These are phyloP conservation scores for Skeletonema menzelii DNA, from an alignment of 108 stramenopile species.

Conservation along the genomic window DNA sequence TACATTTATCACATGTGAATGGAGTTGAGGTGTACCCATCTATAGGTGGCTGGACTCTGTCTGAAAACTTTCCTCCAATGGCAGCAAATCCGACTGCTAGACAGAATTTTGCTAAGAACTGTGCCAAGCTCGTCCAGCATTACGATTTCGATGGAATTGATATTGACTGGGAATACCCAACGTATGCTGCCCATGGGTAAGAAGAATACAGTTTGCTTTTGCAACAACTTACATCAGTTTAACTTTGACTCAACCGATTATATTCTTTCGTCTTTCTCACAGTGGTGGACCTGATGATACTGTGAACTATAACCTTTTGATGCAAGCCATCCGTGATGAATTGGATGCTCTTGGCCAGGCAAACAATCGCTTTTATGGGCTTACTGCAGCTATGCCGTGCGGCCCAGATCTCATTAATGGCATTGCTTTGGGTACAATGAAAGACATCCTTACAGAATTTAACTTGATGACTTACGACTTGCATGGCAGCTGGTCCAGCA, in stretches of 20 bases:
- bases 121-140: slow-evolving; percentile 28
- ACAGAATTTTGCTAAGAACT: slow-evolving; percentile 26
- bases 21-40: slow-evolving; percentile 37
- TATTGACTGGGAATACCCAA: slow-evolving; percentile 21
- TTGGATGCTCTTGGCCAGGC: slow-evolving; percentile 27
- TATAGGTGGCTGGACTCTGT: slow-evolving; percentile 42
- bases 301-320: slow-evolving; percentile 26
- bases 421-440: slow-evolving; percentile 15
- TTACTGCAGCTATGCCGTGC: slow-evolving; percentile 47
- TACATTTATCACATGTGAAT: slow-evolving; percentile 19
- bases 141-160: slow-evolving; percentile 42
- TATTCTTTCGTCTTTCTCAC: not conserved
- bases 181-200: not conserved
- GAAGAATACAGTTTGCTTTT: no score
- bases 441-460: slow-evolving; percentile 19
- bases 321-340: slow-evolving; percentile 24
- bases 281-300: slow-evolving; percentile 30
- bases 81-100: slow-evolving; percentile 6
- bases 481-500: slow-evolving; percentile 13
- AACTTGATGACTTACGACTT: slow-evolving; percentile 48
- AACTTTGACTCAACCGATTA: not conserved
- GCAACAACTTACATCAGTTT: no score
- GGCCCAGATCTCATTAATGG: slow-evolving; percentile 26
- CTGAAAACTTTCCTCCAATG: slow-evolving; percentile 28
- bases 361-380: slow-evolving; percentile 26